Conservation (phyloP, 2,329 filamentous ascomycete species). For the Thyridium curvatum region DNA sequence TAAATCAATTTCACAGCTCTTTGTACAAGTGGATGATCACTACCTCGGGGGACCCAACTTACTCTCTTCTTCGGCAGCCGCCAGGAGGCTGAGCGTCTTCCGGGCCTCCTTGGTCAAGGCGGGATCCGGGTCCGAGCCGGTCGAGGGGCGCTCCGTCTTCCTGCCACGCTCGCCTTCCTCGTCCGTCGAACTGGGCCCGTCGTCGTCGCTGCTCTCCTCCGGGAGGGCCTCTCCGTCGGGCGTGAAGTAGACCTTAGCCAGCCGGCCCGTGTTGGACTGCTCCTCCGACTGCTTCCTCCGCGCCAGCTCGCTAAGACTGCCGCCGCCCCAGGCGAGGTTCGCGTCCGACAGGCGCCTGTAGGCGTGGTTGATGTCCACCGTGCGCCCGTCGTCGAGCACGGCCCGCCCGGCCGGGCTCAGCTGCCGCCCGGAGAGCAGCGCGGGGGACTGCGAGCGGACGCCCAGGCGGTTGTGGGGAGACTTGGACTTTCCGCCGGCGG, state of each 20-base stretch:
- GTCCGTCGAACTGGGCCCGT: conserved; percentile 53
- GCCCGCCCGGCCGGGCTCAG: conserved; percentile 31
- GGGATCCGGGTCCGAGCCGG: too few relatives aligned
- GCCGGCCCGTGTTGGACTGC: conserved; percentile 39
- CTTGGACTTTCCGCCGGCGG: conserved; percentile 33
- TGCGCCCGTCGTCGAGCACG: conserved; percentile 52
- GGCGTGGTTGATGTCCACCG: conserved; percentile 62
- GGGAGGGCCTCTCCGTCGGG: conserved; percentile 60
- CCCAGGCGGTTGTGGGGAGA: conserved; percentile 47
- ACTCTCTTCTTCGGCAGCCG: conserved; percentile 75
- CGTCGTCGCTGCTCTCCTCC: conserved; percentile 64
- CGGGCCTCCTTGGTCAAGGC: conserved; percentile 21
- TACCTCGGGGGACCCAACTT: too few relatives aligned
- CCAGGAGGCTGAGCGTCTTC: conserved; percentile 56
- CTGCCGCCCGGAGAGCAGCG: conserved; percentile 20
- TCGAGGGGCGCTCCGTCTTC: conserved; percentile 30
- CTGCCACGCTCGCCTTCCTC: conserved; percentile 54
- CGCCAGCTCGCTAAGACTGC: conserved; percentile 55
- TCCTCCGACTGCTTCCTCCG: conserved; percentile 42
- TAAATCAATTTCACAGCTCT: too few relatives aligned
- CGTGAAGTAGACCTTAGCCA: conserved; percentile 62
- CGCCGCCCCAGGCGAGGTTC: conserved; percentile 56
- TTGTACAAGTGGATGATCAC: too few relatives aligned
- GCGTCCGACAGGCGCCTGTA: conserved; percentile 69
- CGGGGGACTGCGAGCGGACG: conserved; percentile 40